Evolutionary conservation across 179 eudicot species (phyloP).

Genomic region (Actinidia chinensis): DNA sequence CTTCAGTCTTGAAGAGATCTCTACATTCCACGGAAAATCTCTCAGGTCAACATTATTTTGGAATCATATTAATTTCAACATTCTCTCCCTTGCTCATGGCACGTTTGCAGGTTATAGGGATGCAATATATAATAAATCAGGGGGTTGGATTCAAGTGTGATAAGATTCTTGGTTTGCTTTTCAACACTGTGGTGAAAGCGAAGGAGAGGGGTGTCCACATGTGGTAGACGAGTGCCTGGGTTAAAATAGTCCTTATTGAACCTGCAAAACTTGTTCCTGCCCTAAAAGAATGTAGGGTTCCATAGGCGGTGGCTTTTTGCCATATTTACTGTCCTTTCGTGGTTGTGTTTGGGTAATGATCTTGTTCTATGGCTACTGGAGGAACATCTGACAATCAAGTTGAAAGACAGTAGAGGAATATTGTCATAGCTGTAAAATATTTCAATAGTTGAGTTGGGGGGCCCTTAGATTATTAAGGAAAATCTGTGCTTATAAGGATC

Average conservation of each 20-base stretch:
- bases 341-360: not conserved
- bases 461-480: conserved; percentile 83
- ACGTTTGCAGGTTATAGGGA: conserved; percentile 76
- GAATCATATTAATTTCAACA: not conserved
- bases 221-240: conserved; percentile 99
- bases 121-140: conserved; percentile 96
- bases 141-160: conserved; percentile 85
- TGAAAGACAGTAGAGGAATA: conserved; percentile 94
- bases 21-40: conserved; percentile 3
- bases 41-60: not conserved
- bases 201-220: conserved; percentile 97
- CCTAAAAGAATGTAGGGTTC: conserved; percentile 60
- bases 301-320: not conserved
- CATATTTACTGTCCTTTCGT: not conserved
- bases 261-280: conserved; percentile 93
- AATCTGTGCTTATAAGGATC: conserved; percentile 88
- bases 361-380: conserved; percentile 32
- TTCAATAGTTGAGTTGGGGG: conserved; percentile 83
- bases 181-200: conserved; percentile 98
- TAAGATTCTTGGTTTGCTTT: conserved; percentile 83
- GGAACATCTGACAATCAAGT: conserved; percentile 69
- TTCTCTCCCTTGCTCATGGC: not conserved
- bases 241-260: conserved; percentile 86
- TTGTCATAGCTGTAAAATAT: conserved; percentile 86
- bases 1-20: conserved; percentile 97